Evolutionary conservation across 2,329 filamentous ascomycete species (phyloP), one percentile per base, ranked within the genome.

Genomic region (Alternaria panax): DNA sequence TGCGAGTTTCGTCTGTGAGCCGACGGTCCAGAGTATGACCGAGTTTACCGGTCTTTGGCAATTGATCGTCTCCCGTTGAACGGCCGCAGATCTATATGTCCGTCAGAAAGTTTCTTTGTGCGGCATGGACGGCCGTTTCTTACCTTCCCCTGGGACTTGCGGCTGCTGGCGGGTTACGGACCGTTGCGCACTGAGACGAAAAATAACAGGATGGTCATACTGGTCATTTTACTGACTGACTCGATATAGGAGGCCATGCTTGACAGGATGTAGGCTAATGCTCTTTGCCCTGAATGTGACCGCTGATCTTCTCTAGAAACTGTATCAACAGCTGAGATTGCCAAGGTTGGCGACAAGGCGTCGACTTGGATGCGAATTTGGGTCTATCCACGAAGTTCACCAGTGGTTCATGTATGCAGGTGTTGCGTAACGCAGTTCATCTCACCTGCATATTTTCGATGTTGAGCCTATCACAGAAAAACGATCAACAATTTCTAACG

Each of bases 261-360:
- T 62, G 59, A 55, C 62, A 51, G 43, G 28, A 22, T 50, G 43
- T 47, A 41, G 43, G 54, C 61, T 62, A 62, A 62, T 51, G 61
- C 43, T 36, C 27, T 48, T 36, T 50, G 46, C 30, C 42, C 25
- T 59, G 47, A 40, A 40, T 58, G 51, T 54, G 61, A 56, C 41
- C 51, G 61, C 51, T 52, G 61, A 64, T 64, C 61, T 59, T 58
- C 20, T 22, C 25, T 51, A n/a, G 22, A 53, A 50, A 30, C 30
- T 38, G 27, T 27, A 25, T 51, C 46, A 38, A 54, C 51, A 55
- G 51, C 30, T 59, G 51, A 45, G 30, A 9, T 38, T 40, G 28
- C 51, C 46, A 32, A 50, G 50, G 27, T 22, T 11, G 20, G 24
- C n/a, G 32, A 56, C 57, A 51, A 40, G 57, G 52, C 34, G 30